phyloP scores from a whole-genome alignment of 1,139 yeast species.

The Spathaspora sp. region DNA sequence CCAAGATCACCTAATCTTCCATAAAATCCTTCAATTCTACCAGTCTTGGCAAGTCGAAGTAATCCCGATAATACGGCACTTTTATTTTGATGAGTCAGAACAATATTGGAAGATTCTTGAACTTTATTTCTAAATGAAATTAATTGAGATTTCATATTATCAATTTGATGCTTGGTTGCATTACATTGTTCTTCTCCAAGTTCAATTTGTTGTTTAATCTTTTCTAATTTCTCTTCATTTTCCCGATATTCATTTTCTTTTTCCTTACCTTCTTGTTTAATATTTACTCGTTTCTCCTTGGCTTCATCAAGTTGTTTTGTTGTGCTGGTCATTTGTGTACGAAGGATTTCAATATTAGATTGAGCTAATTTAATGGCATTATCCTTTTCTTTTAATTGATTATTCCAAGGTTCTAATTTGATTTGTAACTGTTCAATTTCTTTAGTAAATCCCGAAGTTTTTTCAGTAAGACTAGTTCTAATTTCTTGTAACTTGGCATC shows the following conservation, averaged over 20 bases:
- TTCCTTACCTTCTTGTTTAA: slow-evolving; percentile 52
- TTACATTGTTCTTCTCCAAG: slow-evolving; percentile 60
- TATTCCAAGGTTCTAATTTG: slow-evolving; percentile 82
- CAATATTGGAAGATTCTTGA: slow-evolving; percentile 61
- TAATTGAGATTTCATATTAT: slow-evolving; percentile 54
- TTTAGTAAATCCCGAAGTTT: slow-evolving; percentile 64
- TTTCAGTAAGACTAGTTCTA: slow-evolving; percentile 65
- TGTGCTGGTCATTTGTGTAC: slow-evolving; percentile 45
- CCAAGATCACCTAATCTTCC: slow-evolving; percentile 94
- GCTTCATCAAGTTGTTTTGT: slow-evolving; percentile 48
- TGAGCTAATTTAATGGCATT: slow-evolving; percentile 65
- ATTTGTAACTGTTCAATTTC: slow-evolving; percentile 64
- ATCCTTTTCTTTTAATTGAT: slow-evolving; percentile 62
- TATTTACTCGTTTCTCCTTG: slow-evolving; percentile 45
- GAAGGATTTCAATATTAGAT: slow-evolving; percentile 63
- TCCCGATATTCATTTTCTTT: slow-evolving; percentile 48
- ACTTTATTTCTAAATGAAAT: slow-evolving; percentile 58
- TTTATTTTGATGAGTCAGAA: slow-evolving; percentile 62
- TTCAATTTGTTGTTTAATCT: slow-evolving; percentile 51
- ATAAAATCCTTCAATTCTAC: slow-evolving; percentile 81
- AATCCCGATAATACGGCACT: slow-evolving; percentile 73
- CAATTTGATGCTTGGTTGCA: slow-evolving; percentile 48
- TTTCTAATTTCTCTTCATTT: slow-evolving; percentile 44
- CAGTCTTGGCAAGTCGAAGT: slow-evolving; percentile 68
- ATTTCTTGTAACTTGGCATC: slow-evolving; percentile 58